Evolutionary conservation across 768 basidiomycete species (phyloP).

Genomic region (Kwoniella mangroviensis): DNA sequence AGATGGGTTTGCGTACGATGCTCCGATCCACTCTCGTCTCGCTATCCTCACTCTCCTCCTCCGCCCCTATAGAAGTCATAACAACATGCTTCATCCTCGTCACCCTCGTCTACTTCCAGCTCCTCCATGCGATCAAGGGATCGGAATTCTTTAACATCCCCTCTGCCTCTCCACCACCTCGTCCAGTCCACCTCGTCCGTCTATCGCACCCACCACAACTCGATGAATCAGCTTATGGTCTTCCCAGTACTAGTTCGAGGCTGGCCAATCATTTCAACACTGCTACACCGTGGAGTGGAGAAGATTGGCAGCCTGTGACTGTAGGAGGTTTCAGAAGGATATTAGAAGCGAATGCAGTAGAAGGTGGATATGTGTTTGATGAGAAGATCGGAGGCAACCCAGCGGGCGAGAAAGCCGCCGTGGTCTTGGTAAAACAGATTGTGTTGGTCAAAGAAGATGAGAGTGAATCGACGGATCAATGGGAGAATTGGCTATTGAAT

Average conservation of each 20-base stretch:
- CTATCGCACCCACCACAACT: slow-evolving; percentile 33
- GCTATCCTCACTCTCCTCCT: slow-evolving; percentile 51
- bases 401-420: slow-evolving; percentile 34
- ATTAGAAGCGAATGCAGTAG: slow-evolving; percentile 59
- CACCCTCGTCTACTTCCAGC: slow-evolving; percentile 93
- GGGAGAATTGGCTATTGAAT: slow-evolving; percentile 49
- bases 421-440: slow-evolving; percentile 75
- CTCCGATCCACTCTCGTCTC: slow-evolving; percentile 46
- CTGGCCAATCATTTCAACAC: slow-evolving; percentile 12
- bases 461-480: slow-evolving; percentile 32
- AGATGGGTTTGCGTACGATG: slow-evolving; percentile 28
- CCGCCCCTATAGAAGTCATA: slow-evolving; percentile 71
- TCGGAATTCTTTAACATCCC: slow-evolving; percentile 63
- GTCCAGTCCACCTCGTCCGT: slow-evolving; percentile 44
- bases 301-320: slow-evolving; percentile 42
- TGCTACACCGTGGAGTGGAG: slow-evolving; percentile 27
- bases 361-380: slow-evolving; percentile 61
- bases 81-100: slow-evolving; percentile 86
- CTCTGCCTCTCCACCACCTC: slow-evolving; percentile 30
- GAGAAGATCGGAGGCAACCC: slow-evolving; percentile 45
- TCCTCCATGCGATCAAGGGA: slow-evolving; percentile 86
- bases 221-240: slow-evolving; percentile 27
- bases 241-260: slow-evolving; percentile 19
- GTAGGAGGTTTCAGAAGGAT: slow-evolving; percentile 68
- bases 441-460: slow-evolving; percentile 58